These are phyloP conservation scores for Amesomyces nigricolor DNA, from an alignment of 2,329 filamentous ascomycete genomes.

Conservation along the genomic window DNA sequence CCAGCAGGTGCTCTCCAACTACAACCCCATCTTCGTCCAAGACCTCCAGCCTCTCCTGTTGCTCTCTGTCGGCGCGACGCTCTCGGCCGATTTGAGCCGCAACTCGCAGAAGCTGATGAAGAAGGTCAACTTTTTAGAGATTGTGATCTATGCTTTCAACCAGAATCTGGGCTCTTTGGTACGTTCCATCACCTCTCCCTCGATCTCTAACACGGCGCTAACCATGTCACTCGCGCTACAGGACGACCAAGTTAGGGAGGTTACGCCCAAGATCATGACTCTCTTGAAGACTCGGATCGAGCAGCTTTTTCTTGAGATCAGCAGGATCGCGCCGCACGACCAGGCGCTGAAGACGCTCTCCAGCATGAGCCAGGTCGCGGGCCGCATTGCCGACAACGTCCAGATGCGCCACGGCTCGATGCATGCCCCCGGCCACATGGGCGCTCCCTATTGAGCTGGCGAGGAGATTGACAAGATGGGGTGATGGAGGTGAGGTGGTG, in stretches of 20 bases:
- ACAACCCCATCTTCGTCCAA: constrained; percentile 48
- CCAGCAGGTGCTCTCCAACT: constrained; percentile 47
- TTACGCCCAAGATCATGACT: constrained; percentile 52
- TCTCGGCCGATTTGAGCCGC: constrained; percentile 50
- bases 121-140: constrained; percentile 56
- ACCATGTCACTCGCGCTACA: constrained; percentile 32
- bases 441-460: constrained; percentile 11
- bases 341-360: constrained; percentile 44
- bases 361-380: constrained; percentile 34
- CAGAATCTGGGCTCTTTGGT: constrained; percentile 46
- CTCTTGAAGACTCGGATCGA: constrained; percentile 49
- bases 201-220: constrained; percentile 7
- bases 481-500: neutral
- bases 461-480: neutral
- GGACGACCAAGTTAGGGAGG: constrained; percentile 50
- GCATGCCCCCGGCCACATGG: constrained; percentile 15
- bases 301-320: constrained; percentile 47
- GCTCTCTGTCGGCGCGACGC: constrained; percentile 59
- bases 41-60: constrained; percentile 56
- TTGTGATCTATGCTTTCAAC: constrained; percentile 51
- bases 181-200: constrained; percentile 33
- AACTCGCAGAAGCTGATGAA: constrained; percentile 46
- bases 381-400: constrained; percentile 23
- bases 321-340: constrained; percentile 42
- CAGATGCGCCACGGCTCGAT: constrained; percentile 18